Evolutionary conservation across 805 yeast genomes (phyloP), one percentile per base, ranked within the genome.

Genomic region (Candida methanosorbosa): DNA sequence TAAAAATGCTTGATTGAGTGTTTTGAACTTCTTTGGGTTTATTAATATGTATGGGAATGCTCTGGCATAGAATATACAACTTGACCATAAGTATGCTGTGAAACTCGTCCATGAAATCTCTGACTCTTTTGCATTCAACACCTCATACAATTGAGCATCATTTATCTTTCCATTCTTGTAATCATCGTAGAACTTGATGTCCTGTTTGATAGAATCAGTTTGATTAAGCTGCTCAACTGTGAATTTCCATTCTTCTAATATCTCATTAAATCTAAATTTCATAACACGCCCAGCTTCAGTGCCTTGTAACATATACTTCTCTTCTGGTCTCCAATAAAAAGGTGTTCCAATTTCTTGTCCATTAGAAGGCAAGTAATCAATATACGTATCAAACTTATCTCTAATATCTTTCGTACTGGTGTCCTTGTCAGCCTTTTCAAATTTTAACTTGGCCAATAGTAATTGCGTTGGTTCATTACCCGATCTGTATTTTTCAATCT

Each of bases 41-140:
- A 75, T 43, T n/a, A 86, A 48, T 27, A 83, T 56, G 33, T 72
- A 68, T 1, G 96, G 96, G 50, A 88, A 88, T 0, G 92, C 81
- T 42, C 97, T 68, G 2, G 95, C 78, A 9, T 77, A 68, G 42
- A 83, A 68, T 12, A 84, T 80, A 30, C 72, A 63, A 28, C 70
- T 60, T 0, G 94, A 75, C 95, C 96, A 88, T 5, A 81, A 49
- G 50, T 78, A 87, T 5, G 75, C 77, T 1, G 75, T 63, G 45
- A 82, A 81, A 37, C 75, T 64, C 1, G 76, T 67, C 88, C 88
- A 81, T 30, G 69, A 59, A 1, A 29, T 20, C n/a, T n/a, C n/a
- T 16, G 16, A 19, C 6, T 18, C 31, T 13, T 16, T 31, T 3
- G 22, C 16, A 5, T 12, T 35, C 17, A 37, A 20, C 24, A 18